These are phyloP conservation scores for Tripterygium wilfordii DNA, from an alignment of 177 flowering plant species.

Conservation along the genomic window DNA sequence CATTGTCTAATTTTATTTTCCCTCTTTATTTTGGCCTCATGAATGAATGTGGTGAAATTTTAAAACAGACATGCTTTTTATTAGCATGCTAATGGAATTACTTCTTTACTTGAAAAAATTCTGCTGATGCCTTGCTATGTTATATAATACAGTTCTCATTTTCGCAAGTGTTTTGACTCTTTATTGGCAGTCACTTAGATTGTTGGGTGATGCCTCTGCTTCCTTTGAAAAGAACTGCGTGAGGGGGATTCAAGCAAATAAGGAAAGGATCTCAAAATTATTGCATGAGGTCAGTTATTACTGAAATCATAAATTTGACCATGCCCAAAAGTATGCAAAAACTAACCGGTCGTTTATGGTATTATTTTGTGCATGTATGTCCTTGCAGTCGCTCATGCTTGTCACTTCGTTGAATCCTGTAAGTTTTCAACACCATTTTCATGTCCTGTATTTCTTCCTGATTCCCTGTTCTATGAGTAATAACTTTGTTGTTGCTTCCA, in stretches of 20 bases:
- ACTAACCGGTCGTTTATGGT: no score
- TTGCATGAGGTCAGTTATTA: constrained; percentile 72
- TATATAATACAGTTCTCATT: no score
- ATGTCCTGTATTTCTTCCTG: not conserved
- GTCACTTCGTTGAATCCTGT: constrained; percentile 96
- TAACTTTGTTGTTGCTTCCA: constrained; percentile 1
- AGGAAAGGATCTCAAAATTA: constrained; percentile 79
- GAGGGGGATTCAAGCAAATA: constrained; percentile 88
- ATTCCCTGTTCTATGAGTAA: not conserved
- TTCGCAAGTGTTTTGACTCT: not conserved
- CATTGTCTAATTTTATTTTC: no score
- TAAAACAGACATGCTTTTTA: no score
- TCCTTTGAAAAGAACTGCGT: constrained; percentile 98
- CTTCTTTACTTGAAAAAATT: no score
- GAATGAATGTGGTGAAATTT: no score
- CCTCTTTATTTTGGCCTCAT: no score
- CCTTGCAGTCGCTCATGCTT: constrained; percentile 96
- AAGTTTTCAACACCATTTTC: constrained; percentile 28
- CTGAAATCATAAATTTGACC: not conserved
- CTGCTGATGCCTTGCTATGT: no score
- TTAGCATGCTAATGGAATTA: no score
- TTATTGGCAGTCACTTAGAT: constrained; percentile 66
- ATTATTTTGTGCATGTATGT: constrained; percentile 3
- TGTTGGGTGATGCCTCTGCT: constrained; percentile 93
- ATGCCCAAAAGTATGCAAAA: not conserved